phyloP scores from a whole-genome alignment of 164 flowering plant genomes.

The Houttuynia cordata region DNA sequence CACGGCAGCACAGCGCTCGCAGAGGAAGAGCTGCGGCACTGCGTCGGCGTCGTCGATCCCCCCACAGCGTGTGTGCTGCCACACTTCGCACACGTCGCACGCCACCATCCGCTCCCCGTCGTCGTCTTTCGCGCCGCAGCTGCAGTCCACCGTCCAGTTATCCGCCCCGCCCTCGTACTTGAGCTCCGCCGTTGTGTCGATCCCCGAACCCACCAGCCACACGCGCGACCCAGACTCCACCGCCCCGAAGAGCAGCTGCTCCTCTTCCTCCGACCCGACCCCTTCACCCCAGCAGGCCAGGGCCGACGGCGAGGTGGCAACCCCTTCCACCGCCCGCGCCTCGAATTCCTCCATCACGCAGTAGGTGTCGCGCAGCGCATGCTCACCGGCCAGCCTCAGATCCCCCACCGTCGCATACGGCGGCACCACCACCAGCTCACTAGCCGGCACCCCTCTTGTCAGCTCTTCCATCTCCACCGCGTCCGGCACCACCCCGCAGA shows the following conservation, averaged over 20 bases:
- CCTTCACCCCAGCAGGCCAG: background rate
- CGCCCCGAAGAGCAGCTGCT: conserved; percentile 40
- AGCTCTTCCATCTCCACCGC: conserved; percentile 6
- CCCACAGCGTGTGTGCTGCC: conserved; percentile 56
- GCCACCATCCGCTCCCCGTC: conserved; percentile 48
- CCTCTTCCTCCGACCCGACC: conserved; percentile 19
- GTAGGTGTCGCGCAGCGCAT: conserved; percentile 61
- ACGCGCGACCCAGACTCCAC: conserved; percentile 45
- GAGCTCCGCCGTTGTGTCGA: conserved; percentile 20
- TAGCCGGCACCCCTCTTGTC: conserved; percentile 13
- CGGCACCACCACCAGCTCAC: conserved; percentile 53
- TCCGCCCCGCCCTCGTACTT: conserved; percentile 38
- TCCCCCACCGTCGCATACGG: conserved; percentile 54
- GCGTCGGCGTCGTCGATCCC: conserved; percentile 25
- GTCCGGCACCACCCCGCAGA: conserved; percentile 32
- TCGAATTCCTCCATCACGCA: conserved; percentile 31
- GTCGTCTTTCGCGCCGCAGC: conserved; percentile 21
- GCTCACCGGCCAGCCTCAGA: conserved; percentile 37
- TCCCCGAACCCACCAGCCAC: conserved; percentile 43
- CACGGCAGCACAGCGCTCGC: conserved; percentile 20
- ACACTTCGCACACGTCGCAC: conserved; percentile 48
- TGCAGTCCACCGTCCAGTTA: conserved; percentile 15
- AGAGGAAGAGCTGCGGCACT: conserved; percentile 29
- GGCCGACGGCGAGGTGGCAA: background rate
- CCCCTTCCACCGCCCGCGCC: conserved; percentile 24